These are phyloP conservation scores for Allantophomopsis lycopodina DNA, from an alignment of 2,329 filamentous ascomycete species.

Conservation along the genomic window DNA sequence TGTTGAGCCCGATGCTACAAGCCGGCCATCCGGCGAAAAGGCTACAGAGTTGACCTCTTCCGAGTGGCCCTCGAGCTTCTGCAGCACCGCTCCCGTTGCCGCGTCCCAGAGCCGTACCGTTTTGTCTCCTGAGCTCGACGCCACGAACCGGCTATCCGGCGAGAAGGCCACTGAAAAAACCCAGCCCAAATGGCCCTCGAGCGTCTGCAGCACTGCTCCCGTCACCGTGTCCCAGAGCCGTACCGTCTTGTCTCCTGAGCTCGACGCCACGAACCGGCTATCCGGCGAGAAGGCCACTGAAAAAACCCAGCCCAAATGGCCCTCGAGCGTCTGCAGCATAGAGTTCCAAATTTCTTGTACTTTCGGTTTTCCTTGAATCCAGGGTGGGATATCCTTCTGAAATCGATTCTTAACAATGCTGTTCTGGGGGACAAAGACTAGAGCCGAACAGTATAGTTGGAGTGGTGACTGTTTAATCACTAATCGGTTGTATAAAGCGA, in stretches of 20 bases:
- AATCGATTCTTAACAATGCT: constrained; percentile 10
- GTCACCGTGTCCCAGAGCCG: background rate
- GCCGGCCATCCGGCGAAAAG: no score
- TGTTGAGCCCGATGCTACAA: no score
- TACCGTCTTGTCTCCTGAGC: background rate
- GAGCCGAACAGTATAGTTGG: constrained; percentile 17
- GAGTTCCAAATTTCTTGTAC: background rate
- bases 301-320: constrained; percentile 4
- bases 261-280: background rate
- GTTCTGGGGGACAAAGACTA: constrained; percentile 14
- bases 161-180: background rate
- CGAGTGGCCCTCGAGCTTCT: background rate
- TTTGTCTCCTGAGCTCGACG: no score
- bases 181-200: background rate
- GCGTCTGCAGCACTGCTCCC: background rate
- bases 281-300: constrained; percentile 1
- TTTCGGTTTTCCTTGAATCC: background rate
- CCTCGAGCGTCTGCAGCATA: constrained; percentile 7
- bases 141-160: no score
- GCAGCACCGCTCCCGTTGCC: no score
- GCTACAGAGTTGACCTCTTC: background rate
- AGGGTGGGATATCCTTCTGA: background rate
- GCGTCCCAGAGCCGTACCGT: no score
- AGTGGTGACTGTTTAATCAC: constrained; percentile 13
- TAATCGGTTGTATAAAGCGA: background rate